These are phyloP conservation scores for Adansonia digitata DNA, from an alignment of 345 rosid species.

Conservation along the genomic window DNA sequence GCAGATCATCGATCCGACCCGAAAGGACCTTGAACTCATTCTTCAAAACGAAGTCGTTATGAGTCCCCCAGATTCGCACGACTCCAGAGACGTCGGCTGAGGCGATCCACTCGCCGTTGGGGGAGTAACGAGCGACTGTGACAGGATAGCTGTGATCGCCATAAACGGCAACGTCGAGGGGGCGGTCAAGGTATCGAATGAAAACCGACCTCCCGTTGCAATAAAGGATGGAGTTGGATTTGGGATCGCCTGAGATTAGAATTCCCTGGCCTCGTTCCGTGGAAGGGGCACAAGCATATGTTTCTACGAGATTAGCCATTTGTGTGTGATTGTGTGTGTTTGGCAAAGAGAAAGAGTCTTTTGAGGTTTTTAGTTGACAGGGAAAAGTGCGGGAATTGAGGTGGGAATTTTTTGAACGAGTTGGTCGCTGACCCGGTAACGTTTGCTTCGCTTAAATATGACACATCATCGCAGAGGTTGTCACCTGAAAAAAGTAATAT, in stretches of 20 bases:
- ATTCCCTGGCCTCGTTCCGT: slow-evolving; percentile 93
- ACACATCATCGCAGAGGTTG: background rate
- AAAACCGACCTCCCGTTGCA: slow-evolving; percentile 80
- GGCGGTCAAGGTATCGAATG: slow-evolving; percentile 60
- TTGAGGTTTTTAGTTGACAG: background rate
- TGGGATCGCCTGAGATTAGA: slow-evolving; percentile 69
- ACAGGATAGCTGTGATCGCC: slow-evolving; percentile 88
- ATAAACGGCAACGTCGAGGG: slow-evolving; percentile 70
- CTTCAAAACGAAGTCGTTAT: slow-evolving; percentile 78
- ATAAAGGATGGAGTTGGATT: slow-evolving; percentile 65
- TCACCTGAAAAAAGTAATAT: no score
- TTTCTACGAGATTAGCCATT: slow-evolving; percentile 60
- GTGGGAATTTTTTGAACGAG: slow-evolving; percentile 17
- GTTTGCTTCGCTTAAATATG: background rate
- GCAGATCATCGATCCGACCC: slow-evolving; percentile 91
- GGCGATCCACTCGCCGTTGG: slow-evolving; percentile 98
- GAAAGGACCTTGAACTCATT: slow-evolving; percentile 82
- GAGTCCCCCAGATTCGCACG: slow-evolving; percentile 92
- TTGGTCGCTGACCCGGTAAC: background rate
- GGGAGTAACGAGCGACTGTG: slow-evolving; percentile 90
- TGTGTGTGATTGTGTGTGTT: background rate
- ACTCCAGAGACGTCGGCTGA: slow-evolving; percentile 85
- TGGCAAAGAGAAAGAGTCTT: background rate
- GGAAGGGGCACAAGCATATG: slow-evolving; percentile 77
- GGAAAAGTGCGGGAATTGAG: slow-evolving; percentile 19